phyloP scores from a whole-genome alignment of 352 stramenopile species.

The Pseudoperonospora humuli region DNA sequence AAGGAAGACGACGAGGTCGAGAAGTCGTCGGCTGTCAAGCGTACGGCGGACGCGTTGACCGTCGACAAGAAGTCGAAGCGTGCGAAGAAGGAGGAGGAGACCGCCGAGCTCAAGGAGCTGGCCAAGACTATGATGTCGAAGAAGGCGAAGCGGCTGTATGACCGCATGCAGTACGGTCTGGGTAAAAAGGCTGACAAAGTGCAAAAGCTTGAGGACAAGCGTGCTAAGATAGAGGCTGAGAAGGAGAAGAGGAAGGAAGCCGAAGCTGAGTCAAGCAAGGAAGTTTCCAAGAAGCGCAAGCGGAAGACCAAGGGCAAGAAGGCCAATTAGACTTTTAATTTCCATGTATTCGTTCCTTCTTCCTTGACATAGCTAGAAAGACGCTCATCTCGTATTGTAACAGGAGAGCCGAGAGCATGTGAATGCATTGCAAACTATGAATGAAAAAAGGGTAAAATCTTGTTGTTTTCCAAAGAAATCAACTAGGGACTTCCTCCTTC shows the following conservation, averaged over 20 bases:
- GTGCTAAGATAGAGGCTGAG: constrained; percentile 50
- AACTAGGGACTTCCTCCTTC: constrained; percentile 22
- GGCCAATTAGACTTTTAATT: constrained; percentile 27
- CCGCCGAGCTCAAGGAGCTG: constrained; percentile 74
- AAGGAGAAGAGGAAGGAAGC: constrained; percentile 38
- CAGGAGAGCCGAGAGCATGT: background rate
- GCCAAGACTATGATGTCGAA: constrained; percentile 91
- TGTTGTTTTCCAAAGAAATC: constrained; percentile 40
- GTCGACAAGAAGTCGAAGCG: constrained; percentile 66
- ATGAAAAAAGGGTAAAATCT: constrained; percentile 35
- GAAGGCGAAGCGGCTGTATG: constrained; percentile 87
- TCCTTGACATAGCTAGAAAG: background rate
- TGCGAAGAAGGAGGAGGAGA: constrained; percentile 70
- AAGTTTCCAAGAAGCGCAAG: constrained; percentile 33
- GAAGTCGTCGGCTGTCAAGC: constrained; percentile 33
- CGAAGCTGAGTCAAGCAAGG: constrained; percentile 18
- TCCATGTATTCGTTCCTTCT: constrained; percentile 39
- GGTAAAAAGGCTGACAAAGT: constrained; percentile 85
- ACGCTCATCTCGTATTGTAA: background rate
- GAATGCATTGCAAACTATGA: background rate
- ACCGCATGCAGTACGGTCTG: constrained; percentile 88
- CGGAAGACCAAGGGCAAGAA: constrained; percentile 28
- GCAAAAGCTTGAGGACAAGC: constrained; percentile 76
- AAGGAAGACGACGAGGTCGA: constrained; percentile 30
- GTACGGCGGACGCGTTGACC: constrained; percentile 26